Base-by-base conservation (phyloP, 352 stramenopile genomes). In the Pythium dissotocum region DNA sequence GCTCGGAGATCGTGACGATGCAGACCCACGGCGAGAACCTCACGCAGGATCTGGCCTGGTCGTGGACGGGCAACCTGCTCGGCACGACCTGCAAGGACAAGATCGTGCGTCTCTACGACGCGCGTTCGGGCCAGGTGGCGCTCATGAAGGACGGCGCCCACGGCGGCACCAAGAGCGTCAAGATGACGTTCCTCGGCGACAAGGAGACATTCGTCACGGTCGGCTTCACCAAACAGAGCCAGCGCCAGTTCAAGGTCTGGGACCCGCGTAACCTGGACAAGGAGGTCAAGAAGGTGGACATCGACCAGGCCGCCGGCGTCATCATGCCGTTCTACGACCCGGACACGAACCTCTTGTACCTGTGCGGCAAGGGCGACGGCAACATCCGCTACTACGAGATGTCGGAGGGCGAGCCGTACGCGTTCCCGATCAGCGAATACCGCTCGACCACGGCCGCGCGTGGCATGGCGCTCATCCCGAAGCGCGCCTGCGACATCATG, bases 301-400 rank as follows among this genome's bases (percentile, higher is more conserved):
- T 99, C 70, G 97, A 99, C 80, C 97, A 99, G 75, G 97, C 97
- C 21, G 95, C 97, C 0, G 98, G 98, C 71, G 98, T 99, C 26
- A 97, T 99, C 69, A 98, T 99, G 83, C 98, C 98, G 24, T 99
- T 99, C 78, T 99, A 97, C 80, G 98, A 99, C 77, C 73, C 85
- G 18, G 98, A 99, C 80, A 99, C 96, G 30, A 97, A 95, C 70
- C 87, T 99, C 35, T 79, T 99, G 42, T 99, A 99, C 87, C 75
- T 99, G 61, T 98, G 88, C 70, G 97, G 97, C 74, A 96, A 96
- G 76, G 98, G 98, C 52, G 98, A 99, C 77, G 98, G 97, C 67
- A 99, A 99, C 87, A 99, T 99, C 69, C 94, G 98, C 60, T 98
- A 98, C 78, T 99, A 98, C 73, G 97, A 99, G 66, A 98, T 99